Conservation (phyloP, 257 asterid species). For the Scutellaria barbata region DNA sequence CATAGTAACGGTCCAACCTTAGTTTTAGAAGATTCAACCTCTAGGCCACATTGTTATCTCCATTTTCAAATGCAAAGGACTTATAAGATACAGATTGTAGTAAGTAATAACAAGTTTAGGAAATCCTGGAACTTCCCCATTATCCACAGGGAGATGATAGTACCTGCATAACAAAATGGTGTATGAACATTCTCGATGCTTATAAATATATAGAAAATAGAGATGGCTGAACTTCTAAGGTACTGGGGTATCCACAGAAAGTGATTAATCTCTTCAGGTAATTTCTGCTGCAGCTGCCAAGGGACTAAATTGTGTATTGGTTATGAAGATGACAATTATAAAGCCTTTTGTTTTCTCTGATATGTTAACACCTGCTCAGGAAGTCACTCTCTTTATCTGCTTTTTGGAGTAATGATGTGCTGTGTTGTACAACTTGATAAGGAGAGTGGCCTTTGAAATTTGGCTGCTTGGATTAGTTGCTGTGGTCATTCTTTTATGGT, state of each 20-base stretch:
- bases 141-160: background rate
- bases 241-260: background rate
- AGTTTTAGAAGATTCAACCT: background rate
- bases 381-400: constrained; percentile 5
- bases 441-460: constrained; percentile 21
- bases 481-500: constrained; percentile 28
- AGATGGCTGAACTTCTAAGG: background rate
- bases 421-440: constrained; percentile 15
- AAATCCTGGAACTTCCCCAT: background rate
- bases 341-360: constrained; percentile 15
- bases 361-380: constrained; percentile 4
- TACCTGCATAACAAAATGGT: background rate
- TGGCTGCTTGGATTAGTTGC: constrained; percentile 26
- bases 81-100: background rate
- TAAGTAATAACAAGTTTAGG: background rate
- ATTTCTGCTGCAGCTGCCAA: constrained; percentile 18
- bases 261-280: background rate
- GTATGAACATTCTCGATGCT: background rate
- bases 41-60: constrained; percentile 10
- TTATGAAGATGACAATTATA: background rate
- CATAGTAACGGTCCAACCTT: background rate
- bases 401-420: constrained; percentile 11
- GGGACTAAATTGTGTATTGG: background rate
- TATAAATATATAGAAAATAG: background rate
- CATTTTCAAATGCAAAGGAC: background rate